These are phyloP conservation scores for Phialocephala sp. DNA, from an alignment of 2,329 filamentous ascomycete genomes.

Conservation along the genomic window DNA sequence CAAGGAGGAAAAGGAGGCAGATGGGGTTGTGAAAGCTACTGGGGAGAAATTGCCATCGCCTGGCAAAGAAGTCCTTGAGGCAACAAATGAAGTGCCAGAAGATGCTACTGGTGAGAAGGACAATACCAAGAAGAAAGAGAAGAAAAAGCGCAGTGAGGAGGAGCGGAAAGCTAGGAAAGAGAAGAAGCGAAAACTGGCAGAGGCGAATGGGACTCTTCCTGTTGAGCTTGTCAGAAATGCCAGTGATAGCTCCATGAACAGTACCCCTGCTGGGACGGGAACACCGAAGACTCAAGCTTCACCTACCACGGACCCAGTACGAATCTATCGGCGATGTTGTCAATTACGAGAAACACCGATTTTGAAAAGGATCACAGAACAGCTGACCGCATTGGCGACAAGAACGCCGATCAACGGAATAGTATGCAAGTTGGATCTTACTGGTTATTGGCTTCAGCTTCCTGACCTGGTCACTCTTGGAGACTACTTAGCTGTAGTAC, in stretches of 20 bases:
- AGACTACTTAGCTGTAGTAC: constrained; percentile 93
- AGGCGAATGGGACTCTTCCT: constrained; percentile 85
- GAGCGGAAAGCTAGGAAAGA: constrained; percentile 92
- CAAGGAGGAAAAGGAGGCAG: constrained; percentile 62
- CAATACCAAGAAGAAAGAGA: constrained; percentile 81
- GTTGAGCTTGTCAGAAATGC: constrained; percentile 79
- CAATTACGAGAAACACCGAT: constrained; percentile 92
- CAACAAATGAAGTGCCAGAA: constrained; percentile 35
- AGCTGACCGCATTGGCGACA: constrained; percentile 74
- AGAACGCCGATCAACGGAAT: constrained; percentile 71
- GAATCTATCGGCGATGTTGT: constrained; percentile 94
- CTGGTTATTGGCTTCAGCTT: constrained; percentile 81
- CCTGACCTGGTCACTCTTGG: constrained; percentile 86
- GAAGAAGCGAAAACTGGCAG: constrained; percentile 81
- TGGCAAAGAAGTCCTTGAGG: constrained; percentile 43
- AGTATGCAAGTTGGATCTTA: constrained; percentile 82
- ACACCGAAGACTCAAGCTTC: constrained; percentile 62
- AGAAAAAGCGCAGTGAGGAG: constrained; percentile 93
- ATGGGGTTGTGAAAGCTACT: constrained; percentile 50
- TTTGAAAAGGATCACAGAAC: constrained; percentile 88
- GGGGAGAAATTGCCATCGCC: constrained; percentile 50
- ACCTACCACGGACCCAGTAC: constrained; percentile 87
- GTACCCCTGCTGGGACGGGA: constrained; percentile 37
- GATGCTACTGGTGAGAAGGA: constrained; percentile 43
- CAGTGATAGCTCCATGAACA: constrained; percentile 57